Conservation (phyloP, 345 rosid genomes). For the Bretschneidera sinensis region DNA sequence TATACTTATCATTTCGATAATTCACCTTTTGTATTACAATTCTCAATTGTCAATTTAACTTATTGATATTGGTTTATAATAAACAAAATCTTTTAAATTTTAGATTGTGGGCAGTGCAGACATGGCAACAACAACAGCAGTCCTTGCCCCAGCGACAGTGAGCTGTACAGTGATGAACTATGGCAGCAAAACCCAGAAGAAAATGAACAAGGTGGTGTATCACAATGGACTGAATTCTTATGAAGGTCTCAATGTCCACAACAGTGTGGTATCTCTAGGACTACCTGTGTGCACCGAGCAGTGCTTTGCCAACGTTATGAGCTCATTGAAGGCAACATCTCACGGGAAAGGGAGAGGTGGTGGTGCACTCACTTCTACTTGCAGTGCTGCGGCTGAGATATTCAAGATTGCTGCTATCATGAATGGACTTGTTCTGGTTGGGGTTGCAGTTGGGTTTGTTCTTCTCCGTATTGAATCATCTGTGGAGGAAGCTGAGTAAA, state of each 20-base stretch:
- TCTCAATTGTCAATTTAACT: too few species aligned
- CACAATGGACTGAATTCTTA: constrained; percentile 32
- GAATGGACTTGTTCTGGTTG: constrained; percentile 54
- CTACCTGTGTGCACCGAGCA: constrained; percentile 30
- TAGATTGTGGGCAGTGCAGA: too few species aligned
- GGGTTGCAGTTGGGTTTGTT: constrained; percentile 61
- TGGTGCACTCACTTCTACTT: constrained; percentile 38
- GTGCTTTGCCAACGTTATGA: constrained; percentile 35
- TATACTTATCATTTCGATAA: too few species aligned
- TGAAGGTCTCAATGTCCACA: constrained; percentile 45
- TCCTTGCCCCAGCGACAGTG: constrained; percentile 18
- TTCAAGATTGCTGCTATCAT: constrained; percentile 53
- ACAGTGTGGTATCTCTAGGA: constrained; percentile 35
- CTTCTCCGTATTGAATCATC: constrained; percentile 50
- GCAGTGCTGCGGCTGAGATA: constrained; percentile 46
- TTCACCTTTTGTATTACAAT: too few species aligned
- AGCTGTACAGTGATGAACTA: constrained; percentile 14
- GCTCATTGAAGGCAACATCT: constrained; percentile 28
- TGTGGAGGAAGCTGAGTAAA: constrained; percentile 54
- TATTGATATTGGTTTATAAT: neutral
- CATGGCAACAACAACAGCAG: constrained; percentile 38
- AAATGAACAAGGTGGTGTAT: constrained; percentile 25
- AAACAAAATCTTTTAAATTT: neutral
- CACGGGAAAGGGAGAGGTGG: constrained; percentile 23
- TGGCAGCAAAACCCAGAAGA: constrained; percentile 21